Evolutionary conservation across 352 stramenopile genomes (phyloP).

Genomic region (Phytophthora sp.): DNA sequence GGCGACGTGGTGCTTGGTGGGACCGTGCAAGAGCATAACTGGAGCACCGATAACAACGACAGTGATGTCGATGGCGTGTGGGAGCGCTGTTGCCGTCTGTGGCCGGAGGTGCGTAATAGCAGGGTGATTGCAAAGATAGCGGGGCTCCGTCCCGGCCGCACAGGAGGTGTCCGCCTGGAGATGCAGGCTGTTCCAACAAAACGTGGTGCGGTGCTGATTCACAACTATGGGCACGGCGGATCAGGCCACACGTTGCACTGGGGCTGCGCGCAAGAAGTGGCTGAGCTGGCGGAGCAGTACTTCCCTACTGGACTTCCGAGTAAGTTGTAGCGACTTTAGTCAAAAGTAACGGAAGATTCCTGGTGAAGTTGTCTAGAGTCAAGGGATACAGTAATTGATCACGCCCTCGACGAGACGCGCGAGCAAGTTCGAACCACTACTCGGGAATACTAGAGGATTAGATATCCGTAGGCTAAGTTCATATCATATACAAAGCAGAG

Average conservation of each 20-base stretch:
- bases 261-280: constrained; percentile 66
- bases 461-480: background rate
- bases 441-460: no score
- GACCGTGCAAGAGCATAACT: constrained; percentile 70
- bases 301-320: constrained; percentile 1
- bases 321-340: constrained; percentile 22
- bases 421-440: no score
- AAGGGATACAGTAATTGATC: no score
- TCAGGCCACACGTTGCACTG: constrained; percentile 76
- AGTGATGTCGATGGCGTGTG: constrained; percentile 53
- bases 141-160: constrained; percentile 53
- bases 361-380: background rate
- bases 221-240: constrained; percentile 75
- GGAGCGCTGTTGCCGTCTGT: constrained; percentile 52
- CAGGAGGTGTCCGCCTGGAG: constrained; percentile 54
- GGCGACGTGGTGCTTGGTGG: constrained; percentile 69
- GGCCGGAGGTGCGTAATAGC: constrained; percentile 51
- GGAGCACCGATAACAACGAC: constrained; percentile 46
- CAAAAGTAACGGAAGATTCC: no score
- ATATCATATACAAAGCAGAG: background rate
- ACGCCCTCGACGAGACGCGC: no score
- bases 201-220: constrained; percentile 53
- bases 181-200: constrained; percentile 39
- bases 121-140: constrained; percentile 50
- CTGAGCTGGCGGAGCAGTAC: constrained; percentile 38